Conservation (phyloP, 148 eudicot genomes). For the Rhododendron ferrugineum region DNA sequence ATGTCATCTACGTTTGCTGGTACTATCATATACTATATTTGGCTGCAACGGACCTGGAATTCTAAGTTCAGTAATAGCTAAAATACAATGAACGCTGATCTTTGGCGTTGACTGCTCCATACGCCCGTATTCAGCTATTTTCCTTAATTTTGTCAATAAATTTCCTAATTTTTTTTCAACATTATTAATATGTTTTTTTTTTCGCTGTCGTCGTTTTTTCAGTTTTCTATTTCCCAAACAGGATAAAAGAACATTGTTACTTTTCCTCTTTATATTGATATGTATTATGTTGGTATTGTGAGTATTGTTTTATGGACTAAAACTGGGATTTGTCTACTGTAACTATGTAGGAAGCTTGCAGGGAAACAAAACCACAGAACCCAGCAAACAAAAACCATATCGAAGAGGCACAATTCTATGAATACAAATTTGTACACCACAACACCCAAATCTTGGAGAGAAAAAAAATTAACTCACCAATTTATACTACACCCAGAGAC, state of each 20-base stretch:
- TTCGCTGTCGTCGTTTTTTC: background rate
- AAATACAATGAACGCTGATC: background rate
- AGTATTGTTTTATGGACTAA: background rate
- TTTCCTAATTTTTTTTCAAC: background rate
- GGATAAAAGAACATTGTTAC: background rate
- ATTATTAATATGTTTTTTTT: background rate
- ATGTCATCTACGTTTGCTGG: background rate
- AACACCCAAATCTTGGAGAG: too few species aligned
- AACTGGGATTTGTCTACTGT: background rate
- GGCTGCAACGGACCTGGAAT: background rate
- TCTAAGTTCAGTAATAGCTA: background rate
- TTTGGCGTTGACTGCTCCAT: background rate
- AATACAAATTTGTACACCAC: too few species aligned
- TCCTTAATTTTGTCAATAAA: background rate
- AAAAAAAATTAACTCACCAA: too few species aligned
- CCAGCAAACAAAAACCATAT: too few species aligned
- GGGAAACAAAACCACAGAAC: too few species aligned
- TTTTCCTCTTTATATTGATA: background rate
- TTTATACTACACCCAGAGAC: too few species aligned
- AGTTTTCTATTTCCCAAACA: background rate
- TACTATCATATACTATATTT: background rate
- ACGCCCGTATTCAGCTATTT: background rate
- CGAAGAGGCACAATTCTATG: too few species aligned
- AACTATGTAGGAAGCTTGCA: constrained; percentile 39
- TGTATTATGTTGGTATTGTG: background rate